phyloP scores from a whole-genome alignment of 73 alveolate species.

The Durusdinium trenchii region DNA sequence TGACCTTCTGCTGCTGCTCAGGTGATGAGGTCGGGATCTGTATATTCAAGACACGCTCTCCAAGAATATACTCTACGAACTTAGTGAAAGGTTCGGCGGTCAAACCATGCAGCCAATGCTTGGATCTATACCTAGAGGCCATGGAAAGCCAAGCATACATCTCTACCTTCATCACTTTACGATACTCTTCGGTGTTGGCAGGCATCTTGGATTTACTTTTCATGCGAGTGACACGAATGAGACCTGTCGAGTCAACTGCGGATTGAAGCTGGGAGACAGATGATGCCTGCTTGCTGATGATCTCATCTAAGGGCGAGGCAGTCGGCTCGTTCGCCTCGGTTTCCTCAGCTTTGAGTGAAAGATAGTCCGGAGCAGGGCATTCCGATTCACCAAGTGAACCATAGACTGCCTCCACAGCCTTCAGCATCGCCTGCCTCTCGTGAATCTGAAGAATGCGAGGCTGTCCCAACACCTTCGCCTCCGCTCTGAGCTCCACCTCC shows the following conservation, averaged over 20 bases:
- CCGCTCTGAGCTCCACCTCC: slow-evolving; percentile 26
- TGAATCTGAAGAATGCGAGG: not conserved
- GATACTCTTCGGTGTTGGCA: not conserved
- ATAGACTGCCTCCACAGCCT: not conserved
- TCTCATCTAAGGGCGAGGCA: not conserved
- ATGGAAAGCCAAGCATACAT: not conserved
- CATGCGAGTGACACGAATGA: not conserved
- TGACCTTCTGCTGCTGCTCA: not conserved
- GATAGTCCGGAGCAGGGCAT: not conserved
- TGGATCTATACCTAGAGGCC: not conserved
- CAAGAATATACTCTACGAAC: not conserved
- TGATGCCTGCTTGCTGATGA: not conserved
- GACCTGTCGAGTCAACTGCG: not conserved
- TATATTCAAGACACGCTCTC: not conserved
- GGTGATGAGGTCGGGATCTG: no score
- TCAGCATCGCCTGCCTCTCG: not conserved
- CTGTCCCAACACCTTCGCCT: slow-evolving; percentile 25
- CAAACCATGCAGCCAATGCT: not conserved
- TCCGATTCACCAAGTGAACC: not conserved
- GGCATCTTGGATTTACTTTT: not conserved
- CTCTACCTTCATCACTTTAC: not conserved
- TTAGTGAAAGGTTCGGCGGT: not conserved
- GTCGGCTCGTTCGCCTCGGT: not conserved
- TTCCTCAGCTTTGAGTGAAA: not conserved
- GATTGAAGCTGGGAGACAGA: not conserved